Conservation (phyloP, 2,329 filamentous ascomycete genomes). For the Emergomyces pasteurianus region DNA sequence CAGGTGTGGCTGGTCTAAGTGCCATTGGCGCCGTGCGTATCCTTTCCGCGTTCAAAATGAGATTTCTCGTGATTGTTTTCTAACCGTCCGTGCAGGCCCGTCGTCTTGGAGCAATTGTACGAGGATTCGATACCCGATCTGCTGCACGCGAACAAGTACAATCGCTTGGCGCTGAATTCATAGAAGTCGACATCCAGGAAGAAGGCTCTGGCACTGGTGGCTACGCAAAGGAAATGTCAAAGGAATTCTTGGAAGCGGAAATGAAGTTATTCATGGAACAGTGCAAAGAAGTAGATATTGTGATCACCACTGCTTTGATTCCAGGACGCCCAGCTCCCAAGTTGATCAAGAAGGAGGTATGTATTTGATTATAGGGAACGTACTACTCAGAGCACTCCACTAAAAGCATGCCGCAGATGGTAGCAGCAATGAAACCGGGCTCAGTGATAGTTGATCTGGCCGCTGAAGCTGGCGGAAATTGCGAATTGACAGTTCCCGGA, state of each 20-base stretch:
- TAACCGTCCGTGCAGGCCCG: constrained; percentile 42
- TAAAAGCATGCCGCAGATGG: constrained; percentile 39
- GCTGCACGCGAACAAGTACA: constrained; percentile 82
- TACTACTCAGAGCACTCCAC: not conserved
- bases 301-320: constrained; percentile 86
- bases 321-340: constrained; percentile 73
- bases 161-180: constrained; percentile 78
- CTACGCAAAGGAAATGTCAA: constrained; percentile 89
- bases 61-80: not conserved
- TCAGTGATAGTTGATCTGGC: constrained; percentile 82
- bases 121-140: constrained; percentile 83
- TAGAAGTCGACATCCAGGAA: constrained; percentile 75
- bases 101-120: constrained; percentile 76
- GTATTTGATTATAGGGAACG: not conserved
- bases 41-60: not conserved
- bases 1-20: constrained; percentile 76
- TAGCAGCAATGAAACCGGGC: constrained; percentile 78
- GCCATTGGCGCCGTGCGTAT: constrained; percentile 44
- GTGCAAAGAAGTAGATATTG: constrained; percentile 77
- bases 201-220: constrained; percentile 75
- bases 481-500: constrained; percentile 65
- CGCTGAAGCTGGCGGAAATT: constrained; percentile 79
- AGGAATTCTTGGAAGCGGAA: constrained; percentile 83
- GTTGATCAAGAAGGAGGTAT: constrained; percentile 60
- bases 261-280: constrained; percentile 89